Conservation (phyloP, 2,329 filamentous ascomycete species). For the Fusarium graminum region DNA sequence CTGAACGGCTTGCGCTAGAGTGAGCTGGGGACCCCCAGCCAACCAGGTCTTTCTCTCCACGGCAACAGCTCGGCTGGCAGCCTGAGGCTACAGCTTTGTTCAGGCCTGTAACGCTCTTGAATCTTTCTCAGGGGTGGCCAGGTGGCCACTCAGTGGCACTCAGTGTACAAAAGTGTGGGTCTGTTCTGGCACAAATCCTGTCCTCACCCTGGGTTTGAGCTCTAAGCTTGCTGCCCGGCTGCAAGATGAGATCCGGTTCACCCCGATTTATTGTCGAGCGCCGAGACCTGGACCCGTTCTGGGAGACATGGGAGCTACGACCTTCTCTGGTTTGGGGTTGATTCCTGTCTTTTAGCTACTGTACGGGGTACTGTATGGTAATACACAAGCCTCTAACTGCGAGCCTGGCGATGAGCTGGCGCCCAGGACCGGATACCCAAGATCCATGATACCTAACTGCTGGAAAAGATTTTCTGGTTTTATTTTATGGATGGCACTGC, state of each 20-base stretch:
- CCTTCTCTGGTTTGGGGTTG: constrained; percentile 7
- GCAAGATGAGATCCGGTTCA: constrained; percentile 54
- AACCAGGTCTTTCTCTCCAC: constrained; percentile 49
- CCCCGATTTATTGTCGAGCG: constrained; percentile 53
- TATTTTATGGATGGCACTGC: not conserved
- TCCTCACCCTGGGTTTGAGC: constrained; percentile 20
- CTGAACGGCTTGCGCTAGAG: constrained; percentile 54
- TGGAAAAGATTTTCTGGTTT: constrained; percentile 26
- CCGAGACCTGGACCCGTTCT: constrained; percentile 50
- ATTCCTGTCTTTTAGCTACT: constrained; percentile 19
- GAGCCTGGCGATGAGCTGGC: constrained; percentile 27
- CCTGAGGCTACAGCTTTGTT: constrained; percentile 52
- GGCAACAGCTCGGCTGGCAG: constrained; percentile 53
- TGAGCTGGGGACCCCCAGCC: constrained; percentile 50
- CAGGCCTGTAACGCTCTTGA: constrained; percentile 29
- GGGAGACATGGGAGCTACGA: constrained; percentile 27
- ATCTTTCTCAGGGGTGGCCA: constrained; percentile 42
- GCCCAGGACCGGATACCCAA: not conserved
- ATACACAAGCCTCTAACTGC: not conserved
- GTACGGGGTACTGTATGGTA: constrained; percentile 38
- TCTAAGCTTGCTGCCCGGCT: constrained; percentile 42
- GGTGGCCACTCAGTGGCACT: constrained; percentile 40
- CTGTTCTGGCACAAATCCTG: constrained; percentile 40
- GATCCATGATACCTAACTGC: constrained; percentile 29
- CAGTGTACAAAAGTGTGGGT: constrained; percentile 37